phyloP scores from a whole-genome alignment of 257 asterid species.

The Avicennia marina region DNA sequence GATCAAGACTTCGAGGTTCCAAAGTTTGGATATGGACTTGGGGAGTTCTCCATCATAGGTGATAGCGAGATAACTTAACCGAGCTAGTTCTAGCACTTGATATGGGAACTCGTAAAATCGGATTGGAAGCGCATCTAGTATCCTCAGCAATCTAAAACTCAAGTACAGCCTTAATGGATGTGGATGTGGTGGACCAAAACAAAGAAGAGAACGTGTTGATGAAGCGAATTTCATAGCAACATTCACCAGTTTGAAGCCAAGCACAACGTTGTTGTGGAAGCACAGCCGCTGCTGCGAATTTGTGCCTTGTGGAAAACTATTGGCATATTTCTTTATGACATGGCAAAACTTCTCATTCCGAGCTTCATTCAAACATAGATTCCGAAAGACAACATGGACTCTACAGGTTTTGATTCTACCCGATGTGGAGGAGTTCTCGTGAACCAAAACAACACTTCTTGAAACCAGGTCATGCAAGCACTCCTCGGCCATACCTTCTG shows the following conservation, averaged over 20 bases:
- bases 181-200: not conserved
- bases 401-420: not conserved
- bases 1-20: not conserved
- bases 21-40: not conserved
- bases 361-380: not conserved
- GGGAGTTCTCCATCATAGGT: not conserved
- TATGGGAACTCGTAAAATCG: not conserved
- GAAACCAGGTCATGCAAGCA: constrained; percentile 3
- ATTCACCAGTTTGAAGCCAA: too few relatives aligned
- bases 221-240: not conserved
- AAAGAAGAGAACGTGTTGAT: not conserved
- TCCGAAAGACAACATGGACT: not conserved
- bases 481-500: constrained; percentile 13
- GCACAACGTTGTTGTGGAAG: not conserved
- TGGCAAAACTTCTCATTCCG: not conserved
- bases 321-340: not conserved
- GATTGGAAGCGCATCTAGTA: not conserved
- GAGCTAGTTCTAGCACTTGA: not conserved
- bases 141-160: not conserved
- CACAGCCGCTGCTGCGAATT: not conserved
- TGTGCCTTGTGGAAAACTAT: not conserved
- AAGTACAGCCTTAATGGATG: not conserved
- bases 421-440: not conserved
- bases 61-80: not conserved
- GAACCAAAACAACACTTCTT: not conserved